Conservation (phyloP, 768 basidiomycete genomes). For the Paxillus rubicundulus region DNA sequence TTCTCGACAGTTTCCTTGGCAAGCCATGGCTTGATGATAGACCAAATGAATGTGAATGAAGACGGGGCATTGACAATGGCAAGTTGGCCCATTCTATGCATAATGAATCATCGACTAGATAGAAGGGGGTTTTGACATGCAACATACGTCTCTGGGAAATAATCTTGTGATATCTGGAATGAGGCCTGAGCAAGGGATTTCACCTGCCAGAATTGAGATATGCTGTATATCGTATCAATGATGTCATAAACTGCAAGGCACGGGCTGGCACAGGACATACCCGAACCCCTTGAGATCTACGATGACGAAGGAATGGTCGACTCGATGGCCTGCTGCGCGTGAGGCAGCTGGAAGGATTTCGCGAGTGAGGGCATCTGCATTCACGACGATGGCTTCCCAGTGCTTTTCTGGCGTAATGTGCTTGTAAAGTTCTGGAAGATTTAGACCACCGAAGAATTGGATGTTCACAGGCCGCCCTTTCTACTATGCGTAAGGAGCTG, state of each 20-base stretch:
- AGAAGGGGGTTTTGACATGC: neutral
- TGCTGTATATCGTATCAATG: slow-evolving; percentile 33
- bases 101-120: neutral
- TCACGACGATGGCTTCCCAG: slow-evolving; percentile 63
- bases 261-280: slow-evolving; percentile 34
- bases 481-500: slow-evolving; percentile 30
- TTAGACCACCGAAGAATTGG: slow-evolving; percentile 58
- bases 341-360: slow-evolving; percentile 68
- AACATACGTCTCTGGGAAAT: slow-evolving; percentile 71
- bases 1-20: slow-evolving; percentile 70
- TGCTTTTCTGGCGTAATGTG: slow-evolving; percentile 57
- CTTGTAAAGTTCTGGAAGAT: slow-evolving; percentile 56
- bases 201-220: slow-evolving; percentile 75
- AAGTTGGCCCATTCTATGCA: slow-evolving; percentile 65
- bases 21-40: slow-evolving; percentile 66
- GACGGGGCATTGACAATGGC: slow-evolving; percentile 70
- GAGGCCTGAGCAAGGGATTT: slow-evolving; percentile 58
- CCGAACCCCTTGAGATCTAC: slow-evolving; percentile 72
- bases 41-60: slow-evolving; percentile 73
- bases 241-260: neutral
- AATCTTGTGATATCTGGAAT: slow-evolving; percentile 77
- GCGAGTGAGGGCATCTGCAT: slow-evolving; percentile 58
- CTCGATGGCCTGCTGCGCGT: slow-evolving; percentile 47
- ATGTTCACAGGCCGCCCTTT: slow-evolving; percentile 72
- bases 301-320: slow-evolving; percentile 58